A percentile compares a stretch with the other conserved stretches of the same genome.
Conservation (phyloP, 2,329 filamentous ascomycete genomes). For the Phoma sp. region DNA sequence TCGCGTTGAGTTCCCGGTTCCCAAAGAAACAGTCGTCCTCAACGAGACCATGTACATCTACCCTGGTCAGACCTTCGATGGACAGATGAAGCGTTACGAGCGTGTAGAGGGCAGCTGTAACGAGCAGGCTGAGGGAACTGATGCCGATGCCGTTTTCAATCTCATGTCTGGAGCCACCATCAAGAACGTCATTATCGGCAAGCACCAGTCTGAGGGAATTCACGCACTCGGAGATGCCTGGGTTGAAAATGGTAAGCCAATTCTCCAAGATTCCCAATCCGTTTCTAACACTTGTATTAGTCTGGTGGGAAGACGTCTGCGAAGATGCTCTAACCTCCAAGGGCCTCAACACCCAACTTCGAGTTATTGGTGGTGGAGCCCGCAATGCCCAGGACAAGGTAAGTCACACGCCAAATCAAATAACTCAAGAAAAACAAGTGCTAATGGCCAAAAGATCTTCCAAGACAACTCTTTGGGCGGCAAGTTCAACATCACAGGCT, state of each 20-base stretch:
- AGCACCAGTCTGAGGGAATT: constrained; percentile 36
- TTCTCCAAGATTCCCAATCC: rapidly evolving
- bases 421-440: too few relatives aligned
- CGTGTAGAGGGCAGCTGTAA: constrained; percentile 33
- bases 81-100: constrained; percentile 39
- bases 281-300: constrained; percentile 14
- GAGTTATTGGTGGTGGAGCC: constrained; percentile 36
- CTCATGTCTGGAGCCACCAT: constrained; percentile 31
- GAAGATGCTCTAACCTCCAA: constrained; percentile 36
- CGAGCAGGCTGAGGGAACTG: constrained; percentile 35
- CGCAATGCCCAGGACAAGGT: constrained; percentile 37
- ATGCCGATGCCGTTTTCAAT: constrained; percentile 37
- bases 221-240: constrained; percentile 36
- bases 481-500: constrained; percentile 34
- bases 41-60: constrained; percentile 36
- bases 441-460: too few relatives aligned
- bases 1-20: constrained; percentile 30
- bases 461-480: constrained; percentile 30
- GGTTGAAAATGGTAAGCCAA: constrained; percentile 34
- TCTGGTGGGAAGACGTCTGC: constrained; percentile 40
- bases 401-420: too few relatives aligned
- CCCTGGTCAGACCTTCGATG: constrained; percentile 33
- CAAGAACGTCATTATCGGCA: constrained; percentile 34
- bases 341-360: constrained; percentile 36
- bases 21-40: constrained; percentile 34